Percentiles rank a stretch among this genome's conserved stretches.
Evolutionary conservation across 2,329 filamentous ascomycete genomes (phyloP).

Genomic region (Colletotrichum echinochloae): DNA sequence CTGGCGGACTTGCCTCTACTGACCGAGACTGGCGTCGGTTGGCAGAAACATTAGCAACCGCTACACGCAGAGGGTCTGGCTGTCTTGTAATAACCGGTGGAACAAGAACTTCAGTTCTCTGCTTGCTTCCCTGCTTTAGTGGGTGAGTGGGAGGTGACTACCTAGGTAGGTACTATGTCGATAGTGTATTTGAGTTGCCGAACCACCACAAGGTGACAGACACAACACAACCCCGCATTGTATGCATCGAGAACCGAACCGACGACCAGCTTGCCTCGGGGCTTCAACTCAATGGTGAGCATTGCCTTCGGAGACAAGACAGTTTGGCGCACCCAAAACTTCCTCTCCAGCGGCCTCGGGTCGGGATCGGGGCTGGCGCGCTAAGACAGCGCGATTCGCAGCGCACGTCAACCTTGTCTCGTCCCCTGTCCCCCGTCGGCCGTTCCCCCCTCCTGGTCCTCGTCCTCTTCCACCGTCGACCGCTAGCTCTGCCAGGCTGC

Average conservation of each 20-base stretch:
- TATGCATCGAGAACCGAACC: constrained; percentile 4
- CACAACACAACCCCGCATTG: no score
- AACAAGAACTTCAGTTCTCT: neutral
- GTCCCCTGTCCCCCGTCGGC: constrained; percentile 17
- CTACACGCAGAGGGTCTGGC: neutral
- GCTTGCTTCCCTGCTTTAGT: neutral
- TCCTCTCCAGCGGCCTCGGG: constrained; percentile 8
- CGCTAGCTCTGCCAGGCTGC: constrained; percentile 9
- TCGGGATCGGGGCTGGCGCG: constrained; percentile 32
- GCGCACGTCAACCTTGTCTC: constrained; percentile 7
- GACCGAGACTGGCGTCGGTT: no score
- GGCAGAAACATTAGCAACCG: neutral
- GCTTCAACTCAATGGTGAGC: neutral
- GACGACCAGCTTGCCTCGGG: constrained; percentile 13
- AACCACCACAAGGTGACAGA: no score
- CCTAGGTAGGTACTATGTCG: no score
- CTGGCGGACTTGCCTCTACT: neutral
- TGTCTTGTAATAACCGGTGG: neutral
- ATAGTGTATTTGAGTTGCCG: neutral
- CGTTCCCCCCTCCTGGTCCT: neutral
- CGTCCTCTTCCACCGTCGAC: neutral
- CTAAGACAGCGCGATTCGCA: constrained; percentile 26
- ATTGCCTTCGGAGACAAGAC: neutral
- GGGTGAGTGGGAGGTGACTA: no score
- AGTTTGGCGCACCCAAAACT: neutral